A percentile compares a stretch with the other conserved stretches of the same genome.
Evolutionary conservation across 2,329 filamentous ascomycete species (phyloP).

Genomic region (Dothiorella sarmentorum): DNA sequence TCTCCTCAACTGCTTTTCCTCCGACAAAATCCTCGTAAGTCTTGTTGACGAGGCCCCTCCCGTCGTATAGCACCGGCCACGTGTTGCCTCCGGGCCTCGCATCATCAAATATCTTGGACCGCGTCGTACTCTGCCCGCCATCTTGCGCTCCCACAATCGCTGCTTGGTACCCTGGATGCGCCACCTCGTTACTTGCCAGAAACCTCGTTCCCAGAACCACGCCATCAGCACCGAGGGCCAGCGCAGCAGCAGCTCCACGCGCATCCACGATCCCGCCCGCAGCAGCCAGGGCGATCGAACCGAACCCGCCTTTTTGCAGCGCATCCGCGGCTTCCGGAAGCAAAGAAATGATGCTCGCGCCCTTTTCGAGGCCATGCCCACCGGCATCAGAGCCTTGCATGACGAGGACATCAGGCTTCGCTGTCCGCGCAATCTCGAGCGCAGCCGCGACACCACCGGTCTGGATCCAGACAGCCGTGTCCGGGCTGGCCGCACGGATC

Average conservation of each 20-base stretch:
- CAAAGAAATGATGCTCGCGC: constrained; percentile 54
- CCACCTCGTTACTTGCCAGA: constrained; percentile 50
- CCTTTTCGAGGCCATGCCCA: constrained; percentile 57
- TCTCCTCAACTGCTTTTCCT: constrained; percentile 41
- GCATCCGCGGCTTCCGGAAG: constrained; percentile 56
- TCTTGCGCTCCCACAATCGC: constrained; percentile 47
- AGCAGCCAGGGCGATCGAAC: constrained; percentile 43
- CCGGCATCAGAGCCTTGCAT: constrained; percentile 63
- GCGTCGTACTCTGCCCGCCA: constrained; percentile 50
- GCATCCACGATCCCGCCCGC: constrained; percentile 60
- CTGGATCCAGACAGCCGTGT: constrained; percentile 54
- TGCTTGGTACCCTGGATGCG: constrained; percentile 46
- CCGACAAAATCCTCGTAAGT: constrained; percentile 44
- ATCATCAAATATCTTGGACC: constrained; percentile 51
- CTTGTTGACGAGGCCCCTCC: constrained; percentile 54
- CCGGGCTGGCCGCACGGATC: constrained; percentile 32
- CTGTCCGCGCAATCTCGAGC: constrained; percentile 44
- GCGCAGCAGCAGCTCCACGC: constrained; percentile 52
- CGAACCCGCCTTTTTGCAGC: constrained; percentile 32
- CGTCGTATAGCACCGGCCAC: constrained; percentile 58
- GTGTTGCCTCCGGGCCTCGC: constrained; percentile 44
- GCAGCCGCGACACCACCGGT: constrained; percentile 58
- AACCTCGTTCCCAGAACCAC: constrained; percentile 62
- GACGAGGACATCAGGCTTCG: constrained; percentile 55
- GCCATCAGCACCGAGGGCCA: constrained; percentile 52